Percentiles rank a stretch among this genome's conserved stretches.
Conservation (phyloP, 2,329 filamentous ascomycete genomes). For the Phyllosticta citrichinensis region DNA sequence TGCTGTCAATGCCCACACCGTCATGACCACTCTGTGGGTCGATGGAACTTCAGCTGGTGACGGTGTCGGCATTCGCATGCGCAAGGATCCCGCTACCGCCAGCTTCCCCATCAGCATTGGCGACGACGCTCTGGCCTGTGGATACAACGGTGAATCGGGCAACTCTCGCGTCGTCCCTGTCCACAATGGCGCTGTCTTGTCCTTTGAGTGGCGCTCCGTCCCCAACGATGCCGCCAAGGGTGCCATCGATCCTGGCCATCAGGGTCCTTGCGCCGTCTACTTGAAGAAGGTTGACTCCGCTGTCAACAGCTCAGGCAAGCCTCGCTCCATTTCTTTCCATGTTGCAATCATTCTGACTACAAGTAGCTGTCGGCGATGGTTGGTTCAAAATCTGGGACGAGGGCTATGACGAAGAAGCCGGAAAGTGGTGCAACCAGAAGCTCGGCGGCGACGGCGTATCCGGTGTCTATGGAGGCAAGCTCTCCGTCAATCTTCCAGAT, state of each 20-base stretch:
- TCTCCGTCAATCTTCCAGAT: slow-evolving; percentile 52
- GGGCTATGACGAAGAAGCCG: slow-evolving; percentile 47
- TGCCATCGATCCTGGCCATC: slow-evolving; percentile 50
- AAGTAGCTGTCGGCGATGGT: slow-evolving; percentile 43
- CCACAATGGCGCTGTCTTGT: slow-evolving; percentile 46
- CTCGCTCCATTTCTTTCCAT: not conserved
- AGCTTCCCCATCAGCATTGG: slow-evolving; percentile 50
- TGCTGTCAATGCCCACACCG: slow-evolving; percentile 22
- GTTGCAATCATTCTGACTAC: not conserved
- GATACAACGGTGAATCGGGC: slow-evolving; percentile 42
- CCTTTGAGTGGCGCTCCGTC: slow-evolving; percentile 56
- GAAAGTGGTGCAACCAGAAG: slow-evolving; percentile 61
- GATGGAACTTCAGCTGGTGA: slow-evolving; percentile 42
- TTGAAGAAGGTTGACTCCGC: slow-evolving; percentile 58
- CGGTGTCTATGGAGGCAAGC: slow-evolving; percentile 34
- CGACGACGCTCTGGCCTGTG: slow-evolving; percentile 60
- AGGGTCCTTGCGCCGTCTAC: slow-evolving; percentile 64
- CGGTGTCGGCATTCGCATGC: slow-evolving; percentile 62
- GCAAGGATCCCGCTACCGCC: slow-evolving; percentile 40
- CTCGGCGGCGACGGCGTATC: slow-evolving; percentile 55
- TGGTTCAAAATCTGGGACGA: slow-evolving; percentile 75
- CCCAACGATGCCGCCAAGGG: slow-evolving; percentile 46
- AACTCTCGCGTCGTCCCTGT: slow-evolving; percentile 39
- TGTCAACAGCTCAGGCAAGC: slow-evolving; percentile 34
- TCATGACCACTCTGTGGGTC: slow-evolving; percentile 26